These are phyloP conservation scores for Thymus quinquecostatus DNA, from an alignment of 257 asterid genomes.

Conservation along the genomic window DNA sequence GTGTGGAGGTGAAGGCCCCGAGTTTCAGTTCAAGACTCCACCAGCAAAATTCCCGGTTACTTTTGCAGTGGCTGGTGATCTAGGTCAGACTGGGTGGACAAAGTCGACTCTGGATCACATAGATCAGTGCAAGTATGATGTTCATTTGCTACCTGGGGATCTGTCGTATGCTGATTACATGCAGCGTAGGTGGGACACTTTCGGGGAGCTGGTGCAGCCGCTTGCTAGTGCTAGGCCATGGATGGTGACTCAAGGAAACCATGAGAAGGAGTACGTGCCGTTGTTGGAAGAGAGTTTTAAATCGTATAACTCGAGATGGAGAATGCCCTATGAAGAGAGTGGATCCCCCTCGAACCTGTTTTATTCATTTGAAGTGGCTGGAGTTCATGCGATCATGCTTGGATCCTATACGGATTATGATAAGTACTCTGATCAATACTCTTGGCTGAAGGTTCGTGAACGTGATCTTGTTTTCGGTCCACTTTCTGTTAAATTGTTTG, in stretches of 20 bases:
- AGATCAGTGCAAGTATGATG: constrained; percentile 73
- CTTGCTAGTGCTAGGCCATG: constrained; percentile 95
- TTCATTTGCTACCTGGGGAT: constrained; percentile 92
- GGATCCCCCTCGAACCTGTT: constrained; percentile 79
- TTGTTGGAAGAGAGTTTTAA: constrained; percentile 54
- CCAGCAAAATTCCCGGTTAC: constrained; percentile 86
- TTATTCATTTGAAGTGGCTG: constrained; percentile 93
- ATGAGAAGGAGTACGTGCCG: constrained; percentile 81
- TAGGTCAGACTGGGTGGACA: constrained; percentile 98
- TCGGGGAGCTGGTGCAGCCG: constrained; percentile 91
- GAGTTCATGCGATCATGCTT: constrained; percentile 90
- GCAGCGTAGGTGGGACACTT: constrained; percentile 88
- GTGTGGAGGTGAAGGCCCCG: constrained; percentile 83
- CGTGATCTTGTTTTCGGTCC: not conserved
- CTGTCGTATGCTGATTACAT: constrained; percentile 90
- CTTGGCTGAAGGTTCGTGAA: constrained; percentile 78
- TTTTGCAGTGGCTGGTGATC: constrained; percentile 90
- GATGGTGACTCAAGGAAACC: constrained; percentile 99
- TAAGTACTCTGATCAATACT: constrained; percentile 71
- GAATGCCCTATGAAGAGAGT: constrained; percentile 95
- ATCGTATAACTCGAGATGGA: constrained; percentile 94
- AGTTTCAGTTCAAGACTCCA: constrained; percentile 83
- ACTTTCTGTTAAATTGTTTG: not conserved
- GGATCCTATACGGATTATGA: constrained; percentile 86
- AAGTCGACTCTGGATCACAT: constrained; percentile 85